These are phyloP conservation scores for Vitis rupestris DNA, from an alignment of 164 flowering plant species.

Conservation along the genomic window DNA sequence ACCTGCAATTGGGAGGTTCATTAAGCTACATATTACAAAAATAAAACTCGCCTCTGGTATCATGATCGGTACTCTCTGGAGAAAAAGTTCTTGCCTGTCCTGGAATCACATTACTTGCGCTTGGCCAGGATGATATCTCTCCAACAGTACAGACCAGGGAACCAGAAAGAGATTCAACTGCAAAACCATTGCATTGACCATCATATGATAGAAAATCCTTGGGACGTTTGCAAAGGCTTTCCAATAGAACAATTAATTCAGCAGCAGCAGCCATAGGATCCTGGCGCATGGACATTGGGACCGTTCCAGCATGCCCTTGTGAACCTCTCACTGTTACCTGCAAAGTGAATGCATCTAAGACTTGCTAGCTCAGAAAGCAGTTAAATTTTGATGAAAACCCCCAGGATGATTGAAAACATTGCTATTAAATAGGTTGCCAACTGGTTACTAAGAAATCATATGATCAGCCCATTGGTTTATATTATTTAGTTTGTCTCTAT, in stretches of 20 bases:
- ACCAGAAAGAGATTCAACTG: slow-evolving; percentile 53
- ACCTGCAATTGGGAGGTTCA: slow-evolving; percentile 50
- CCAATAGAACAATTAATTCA: slow-evolving; percentile 76
- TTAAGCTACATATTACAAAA: background rate
- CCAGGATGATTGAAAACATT: no score
- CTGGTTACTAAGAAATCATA: no score
- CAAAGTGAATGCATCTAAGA: slow-evolving; percentile 9
- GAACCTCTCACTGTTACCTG: slow-evolving; percentile 94
- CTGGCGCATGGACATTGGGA: slow-evolving; percentile 93
- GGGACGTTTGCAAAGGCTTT: slow-evolving; percentile 80
- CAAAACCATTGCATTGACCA: slow-evolving; percentile 44
- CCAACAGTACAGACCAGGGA: slow-evolving; percentile 98
- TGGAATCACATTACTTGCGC: slow-evolving; percentile 98
- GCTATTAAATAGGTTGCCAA: no score
- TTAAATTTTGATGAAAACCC: background rate
- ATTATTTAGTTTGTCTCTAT: no score
- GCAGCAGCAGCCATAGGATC: slow-evolving; percentile 98
- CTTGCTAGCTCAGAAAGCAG: background rate
- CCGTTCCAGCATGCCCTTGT: slow-evolving; percentile 99
- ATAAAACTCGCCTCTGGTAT: background rate
- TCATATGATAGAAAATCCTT: slow-evolving; percentile 54
- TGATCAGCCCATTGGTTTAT: no score
- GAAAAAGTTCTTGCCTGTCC: slow-evolving; percentile 68
- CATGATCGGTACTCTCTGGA: background rate
- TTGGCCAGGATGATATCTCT: slow-evolving; percentile 95